Base-by-base conservation (phyloP, 1,284 basidiomycete species). In the Ustilago tritici region DNA sequence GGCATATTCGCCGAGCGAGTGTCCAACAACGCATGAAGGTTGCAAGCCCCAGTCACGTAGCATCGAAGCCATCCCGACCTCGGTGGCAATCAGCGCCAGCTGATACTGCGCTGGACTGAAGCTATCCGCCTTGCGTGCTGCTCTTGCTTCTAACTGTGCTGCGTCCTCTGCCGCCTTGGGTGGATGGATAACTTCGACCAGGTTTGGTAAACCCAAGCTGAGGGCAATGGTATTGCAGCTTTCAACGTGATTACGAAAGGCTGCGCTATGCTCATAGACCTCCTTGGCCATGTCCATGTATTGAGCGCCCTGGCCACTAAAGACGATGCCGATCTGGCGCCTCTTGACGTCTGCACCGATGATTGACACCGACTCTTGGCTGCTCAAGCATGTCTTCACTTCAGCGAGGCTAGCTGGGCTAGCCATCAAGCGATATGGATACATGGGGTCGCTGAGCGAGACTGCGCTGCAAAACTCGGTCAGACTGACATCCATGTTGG, bases 1-100 rank as follows among this genome's bases (percentile, higher is more conserved):
- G 6, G 73, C 56, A 58, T 81, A 81, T 55, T 81, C 76, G 5
- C 79, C 79, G 14, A 81, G 79, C 28, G 70, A 74, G 53, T 81
- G 79, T 7, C 79, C 79, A 14, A 64, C 63, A 10, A 75, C 60
- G 53, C 65, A 70, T 2, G 56, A 40, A 1, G 73, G 67, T 41
- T 61, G 38, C 19, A 78, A 31, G 5, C 76, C 76, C 79, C 79
- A 81, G 38, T 56, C 56, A 17, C 38, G 38, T 49, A 76, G 53
- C 62, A 78, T 60, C 31, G 57, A 56, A 10, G 68, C 60, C 15
- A 81, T 53, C 0, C 62, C 57, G 4, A 71, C 64, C 36, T 81
- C 76, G 56, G 65, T 28, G 1, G 76, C 63, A 14, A 78, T 61
- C 47, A 81, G 49, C 3, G 66, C 76, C n/a, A 76, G 55, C 65